Evolutionary conservation across 2,329 filamentous ascomycete genomes (phyloP), one percentile per base, ranked within the genome.

Genomic region (Sporothrix humicola): DNA sequence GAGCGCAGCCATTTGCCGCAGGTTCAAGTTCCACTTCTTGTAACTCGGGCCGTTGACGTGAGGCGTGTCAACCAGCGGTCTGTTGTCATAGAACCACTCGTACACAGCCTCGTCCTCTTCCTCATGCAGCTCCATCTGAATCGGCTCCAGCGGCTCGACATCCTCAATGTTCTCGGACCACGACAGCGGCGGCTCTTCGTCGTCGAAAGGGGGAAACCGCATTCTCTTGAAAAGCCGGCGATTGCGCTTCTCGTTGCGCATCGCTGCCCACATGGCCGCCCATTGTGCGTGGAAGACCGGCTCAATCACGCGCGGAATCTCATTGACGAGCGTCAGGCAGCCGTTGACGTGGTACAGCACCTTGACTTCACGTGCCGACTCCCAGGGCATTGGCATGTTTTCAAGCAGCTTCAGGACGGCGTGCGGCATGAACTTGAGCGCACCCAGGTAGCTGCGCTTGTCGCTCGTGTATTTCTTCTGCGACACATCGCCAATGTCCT

Each of bases 351-450:
- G 96, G 82, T 99, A 99, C 13, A 99, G 87, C 42, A 99, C 96
- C 84, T 98, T 98, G 75, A 99, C 97, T 80, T 99, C 96, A 76
- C 95, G 90, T 37, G 94, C 91, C 73, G 94, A 96, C 84, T 99
- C 96, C 96, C 96, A 99, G 0, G 96, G 96, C 96, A 99, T 99
- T 3, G 96, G 96, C 96, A 99, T 99, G 79, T 99, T 99, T 85
- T 99, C 96, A 73, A 99, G 83, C 31, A 99, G 87, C 85, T 99
- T 99, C 84, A 99, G 84, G 12, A 99, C 96, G 6, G 96, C 96
- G 81, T 99, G 96, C 0, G 96, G 96, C 96, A 99, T 99, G 84
- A 98, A 99, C 84, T 99, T 99, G 76, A 99, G 84, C 48, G 97
- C 96, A 76, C 97, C 97, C 66, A 99, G 88, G 82, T 99, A 99